A percentile compares a stretch with the other conserved stretches of the same genome.
Conservation (phyloP, 2,329 filamentous ascomycete genomes). For the Blastomyces percursus region DNA sequence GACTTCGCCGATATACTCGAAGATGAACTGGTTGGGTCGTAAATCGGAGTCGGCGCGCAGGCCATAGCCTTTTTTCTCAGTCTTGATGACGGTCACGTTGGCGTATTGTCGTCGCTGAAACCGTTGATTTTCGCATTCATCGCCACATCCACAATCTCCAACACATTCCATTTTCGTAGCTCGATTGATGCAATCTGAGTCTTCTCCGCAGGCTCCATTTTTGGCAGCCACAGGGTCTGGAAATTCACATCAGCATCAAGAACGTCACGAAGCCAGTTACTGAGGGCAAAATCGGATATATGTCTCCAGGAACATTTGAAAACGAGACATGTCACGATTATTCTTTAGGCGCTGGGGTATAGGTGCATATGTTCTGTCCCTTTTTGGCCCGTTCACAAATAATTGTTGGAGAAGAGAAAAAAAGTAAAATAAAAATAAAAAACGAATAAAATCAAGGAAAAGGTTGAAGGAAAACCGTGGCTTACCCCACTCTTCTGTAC, state of each 20-base stretch:
- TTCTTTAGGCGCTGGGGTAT: neutral
- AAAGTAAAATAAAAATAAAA: conserved; percentile 5
- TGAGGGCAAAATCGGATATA: neutral
- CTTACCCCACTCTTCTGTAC: conserved; percentile 89
- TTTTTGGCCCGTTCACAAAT: neutral
- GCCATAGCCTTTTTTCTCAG: conserved; percentile 94
- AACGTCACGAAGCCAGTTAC: neutral
- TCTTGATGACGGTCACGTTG: conserved; percentile 88
- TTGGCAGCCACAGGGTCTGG: conserved; percentile 40
- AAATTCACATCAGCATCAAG: conserved; percentile 1
- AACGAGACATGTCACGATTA: neutral
- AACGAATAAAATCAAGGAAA: neutral
- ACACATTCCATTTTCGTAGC: conserved; percentile 96
- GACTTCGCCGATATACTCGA: conserved; percentile 96
- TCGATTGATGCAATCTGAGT: conserved; percentile 97
- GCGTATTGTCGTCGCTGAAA: conserved; percentile 88
- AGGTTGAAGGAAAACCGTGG: conserved; percentile 11
- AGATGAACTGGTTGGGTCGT: conserved; percentile 80
- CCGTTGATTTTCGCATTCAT: conserved; percentile 83
- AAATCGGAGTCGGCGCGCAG: conserved; percentile 71
- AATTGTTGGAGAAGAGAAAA: neutral
- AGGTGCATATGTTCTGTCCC: neutral
- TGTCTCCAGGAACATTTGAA: neutral
- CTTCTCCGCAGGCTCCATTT: conserved; percentile 85
- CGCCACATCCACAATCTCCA: conserved; percentile 75